Conservation (phyloP, 345 rosid species). For the Hibiscus tridactylites region DNA sequence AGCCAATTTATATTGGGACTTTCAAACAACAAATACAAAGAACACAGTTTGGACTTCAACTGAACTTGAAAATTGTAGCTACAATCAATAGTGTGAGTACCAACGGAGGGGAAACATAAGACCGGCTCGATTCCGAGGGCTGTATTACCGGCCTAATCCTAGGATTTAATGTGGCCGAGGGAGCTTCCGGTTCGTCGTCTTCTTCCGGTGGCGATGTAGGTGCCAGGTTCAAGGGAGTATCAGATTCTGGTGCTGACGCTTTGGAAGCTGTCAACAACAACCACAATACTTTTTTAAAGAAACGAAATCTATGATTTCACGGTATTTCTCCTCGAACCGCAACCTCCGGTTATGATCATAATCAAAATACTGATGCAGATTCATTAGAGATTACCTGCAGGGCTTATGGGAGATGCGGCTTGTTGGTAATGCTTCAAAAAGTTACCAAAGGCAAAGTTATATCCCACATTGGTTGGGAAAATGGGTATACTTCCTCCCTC, state of each 20-base stretch:
- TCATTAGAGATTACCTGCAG: constrained; percentile 45
- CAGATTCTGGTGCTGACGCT: constrained; percentile 25
- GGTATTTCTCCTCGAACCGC: background rate
- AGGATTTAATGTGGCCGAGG: constrained; percentile 18
- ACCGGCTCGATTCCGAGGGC: constrained; percentile 13
- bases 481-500: no score
- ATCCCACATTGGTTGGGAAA: no score
- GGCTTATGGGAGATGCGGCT: constrained; percentile 37
- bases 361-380: background rate
- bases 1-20: background rate
- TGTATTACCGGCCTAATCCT: constrained; percentile 31
- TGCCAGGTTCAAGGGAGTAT: constrained; percentile 4
- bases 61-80: background rate
- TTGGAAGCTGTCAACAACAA: constrained; percentile 32
- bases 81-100: background rate
- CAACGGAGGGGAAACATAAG: background rate
- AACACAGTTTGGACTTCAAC: background rate
- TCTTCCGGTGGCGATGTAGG: constrained; percentile 24
- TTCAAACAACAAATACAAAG: background rate
- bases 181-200: constrained; percentile 11
- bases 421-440: no score
- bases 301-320: no score
- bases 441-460: no score
- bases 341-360: background rate
- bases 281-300: background rate